Conservation (phyloP, 2,329 filamentous ascomycete genomes). For the Cladophialophora carrionii region DNA sequence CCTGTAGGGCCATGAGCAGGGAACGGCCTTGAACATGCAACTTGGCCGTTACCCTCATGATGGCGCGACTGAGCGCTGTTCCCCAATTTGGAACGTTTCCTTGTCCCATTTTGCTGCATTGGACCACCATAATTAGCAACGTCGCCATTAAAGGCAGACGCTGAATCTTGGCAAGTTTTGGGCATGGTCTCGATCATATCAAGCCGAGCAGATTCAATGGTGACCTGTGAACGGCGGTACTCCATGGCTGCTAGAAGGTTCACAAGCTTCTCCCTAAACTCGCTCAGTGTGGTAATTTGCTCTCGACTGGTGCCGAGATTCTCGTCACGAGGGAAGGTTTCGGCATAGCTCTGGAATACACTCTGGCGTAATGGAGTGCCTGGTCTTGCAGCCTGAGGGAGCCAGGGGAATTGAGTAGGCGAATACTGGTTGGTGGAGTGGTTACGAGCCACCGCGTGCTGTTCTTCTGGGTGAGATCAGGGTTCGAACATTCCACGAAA, state of each 20-base stretch:
- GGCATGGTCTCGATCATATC: not conserved
- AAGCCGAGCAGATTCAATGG: not conserved
- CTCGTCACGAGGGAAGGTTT: not conserved
- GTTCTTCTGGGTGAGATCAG: not conserved
- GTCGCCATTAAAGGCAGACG: not conserved
- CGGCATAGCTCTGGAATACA: constrained; percentile 8
- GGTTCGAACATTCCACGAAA: not conserved
- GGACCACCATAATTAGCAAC: not conserved
- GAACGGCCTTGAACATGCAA: not conserved
- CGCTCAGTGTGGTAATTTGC: not conserved
- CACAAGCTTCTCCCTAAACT: not conserved
- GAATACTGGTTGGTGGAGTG: not conserved
- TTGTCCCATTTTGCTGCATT: not conserved
- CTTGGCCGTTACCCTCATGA: not conserved
- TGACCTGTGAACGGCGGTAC: not conserved
- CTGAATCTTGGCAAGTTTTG: not conserved
- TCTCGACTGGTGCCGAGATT: not conserved
- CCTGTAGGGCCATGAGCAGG: not conserved
- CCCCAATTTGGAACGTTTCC: not conserved
- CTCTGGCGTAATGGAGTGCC: constrained; percentile 3
- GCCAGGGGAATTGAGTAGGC: constrained; percentile 4
- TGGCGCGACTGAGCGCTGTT: not conserved
- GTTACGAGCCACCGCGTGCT: not conserved
- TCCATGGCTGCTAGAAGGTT: not conserved
- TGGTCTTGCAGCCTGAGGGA: not conserved